A percentile compares a stretch with the other conserved stretches of the same genome.
Evolutionary conservation across 371 early-diverging fungal genomes (phyloP).

Genomic region (Apophysomyces sp.): DNA sequence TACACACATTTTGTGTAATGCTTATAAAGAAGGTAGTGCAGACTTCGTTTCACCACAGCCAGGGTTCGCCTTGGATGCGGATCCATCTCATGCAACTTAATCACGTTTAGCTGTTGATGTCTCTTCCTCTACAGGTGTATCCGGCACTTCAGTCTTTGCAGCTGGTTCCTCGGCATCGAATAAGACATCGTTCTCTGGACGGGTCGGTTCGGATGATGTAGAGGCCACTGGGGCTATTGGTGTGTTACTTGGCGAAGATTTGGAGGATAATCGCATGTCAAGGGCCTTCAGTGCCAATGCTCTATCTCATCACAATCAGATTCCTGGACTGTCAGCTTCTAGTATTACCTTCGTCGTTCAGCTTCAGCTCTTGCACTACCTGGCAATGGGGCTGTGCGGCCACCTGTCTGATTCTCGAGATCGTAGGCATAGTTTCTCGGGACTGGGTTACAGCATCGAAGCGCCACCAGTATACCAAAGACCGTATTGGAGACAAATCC

Average conservation of each 20-base stretch:
- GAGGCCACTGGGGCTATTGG: constrained; percentile 2
- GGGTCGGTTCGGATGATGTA: neutral
- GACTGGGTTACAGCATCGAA: constrained; percentile 46
- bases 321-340: neutral
- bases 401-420: constrained; percentile 43
- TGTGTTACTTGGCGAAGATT: constrained; percentile 18
- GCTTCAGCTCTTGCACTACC: constrained; percentile 66
- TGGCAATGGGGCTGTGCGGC: constrained; percentile 43
- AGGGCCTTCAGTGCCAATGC: constrained; percentile 65
- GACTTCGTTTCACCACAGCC: neutral
- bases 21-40: neutral
- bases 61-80: neutral
- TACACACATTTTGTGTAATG: neutral
- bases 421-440: constrained; percentile 51
- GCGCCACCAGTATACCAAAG: constrained; percentile 45
- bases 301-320: constrained; percentile 20
- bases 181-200: constrained; percentile 5
- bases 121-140: neutral
- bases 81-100: neutral
- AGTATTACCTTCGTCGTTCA: constrained; percentile 56
- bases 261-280: constrained; percentile 57
- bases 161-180: constrained; percentile 18
- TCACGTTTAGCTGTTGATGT: constrained; percentile 7
- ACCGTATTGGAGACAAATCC: constrained; percentile 49
- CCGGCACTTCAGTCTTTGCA: neutral